Conservation (phyloP, 208 protist genomes). For the Wallacemonas sp. region DNA sequence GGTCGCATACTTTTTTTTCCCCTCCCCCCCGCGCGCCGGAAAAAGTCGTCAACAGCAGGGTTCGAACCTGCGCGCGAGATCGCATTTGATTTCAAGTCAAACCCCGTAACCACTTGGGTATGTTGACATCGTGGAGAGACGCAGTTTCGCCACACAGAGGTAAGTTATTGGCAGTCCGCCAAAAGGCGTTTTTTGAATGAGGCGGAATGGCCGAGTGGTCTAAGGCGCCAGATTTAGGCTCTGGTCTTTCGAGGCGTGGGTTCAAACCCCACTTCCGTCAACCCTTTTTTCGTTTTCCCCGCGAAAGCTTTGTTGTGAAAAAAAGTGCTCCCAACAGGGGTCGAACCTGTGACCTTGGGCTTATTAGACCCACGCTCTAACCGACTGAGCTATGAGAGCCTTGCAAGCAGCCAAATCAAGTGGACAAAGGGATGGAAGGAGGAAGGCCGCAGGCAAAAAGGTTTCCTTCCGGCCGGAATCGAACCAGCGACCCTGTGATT, state of each 20-base stretch:
- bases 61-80: constrained; percentile 91
- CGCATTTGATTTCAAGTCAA: constrained; percentile 92
- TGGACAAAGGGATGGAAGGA: too few species aligned
- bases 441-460: constrained; percentile 13
- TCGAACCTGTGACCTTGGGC: constrained; percentile 72
- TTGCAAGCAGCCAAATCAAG: neutral
- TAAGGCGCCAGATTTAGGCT: constrained; percentile 80
- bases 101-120: constrained; percentile 91
- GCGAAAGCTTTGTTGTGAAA: neutral
- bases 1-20: constrained; percentile 43
- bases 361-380: constrained; percentile 77
- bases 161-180: neutral
- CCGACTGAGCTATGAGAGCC: constrained; percentile 69
- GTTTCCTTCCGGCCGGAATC: constrained; percentile 57
- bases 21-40: too few species aligned
- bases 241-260: constrained; percentile 73
- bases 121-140: constrained; percentile 25
- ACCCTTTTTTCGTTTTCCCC: constrained; percentile 4
- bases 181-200: neutral
- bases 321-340: constrained; percentile 66
- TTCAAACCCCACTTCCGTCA: constrained; percentile 73
- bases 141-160: neutral
- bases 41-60: constrained; percentile 66
- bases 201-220: constrained; percentile 48
- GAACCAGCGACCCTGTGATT: constrained; percentile 68